Evolutionary conservation across 495 filamentous ascomycete genomes (phyloP).

Genomic region (Talaromyces adpressus): DNA sequence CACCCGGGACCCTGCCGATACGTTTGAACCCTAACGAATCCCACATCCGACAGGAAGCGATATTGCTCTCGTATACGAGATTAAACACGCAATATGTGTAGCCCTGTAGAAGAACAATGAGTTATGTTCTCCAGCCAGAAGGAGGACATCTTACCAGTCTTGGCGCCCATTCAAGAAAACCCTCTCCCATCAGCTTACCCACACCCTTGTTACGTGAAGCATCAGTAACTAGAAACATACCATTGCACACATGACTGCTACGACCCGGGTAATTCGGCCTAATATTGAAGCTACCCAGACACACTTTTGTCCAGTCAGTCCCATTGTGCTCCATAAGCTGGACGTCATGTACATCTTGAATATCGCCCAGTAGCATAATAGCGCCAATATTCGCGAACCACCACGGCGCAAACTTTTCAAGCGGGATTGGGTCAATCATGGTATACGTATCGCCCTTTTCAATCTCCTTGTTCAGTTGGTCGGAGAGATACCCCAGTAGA

Average conservation of each 20-base stretch:
- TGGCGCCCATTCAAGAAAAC: slow-evolving; percentile 91
- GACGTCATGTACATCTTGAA: slow-evolving; percentile 57
- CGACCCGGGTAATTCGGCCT: slow-evolving; percentile 96
- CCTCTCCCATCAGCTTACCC: slow-evolving; percentile 88
- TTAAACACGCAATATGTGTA: slow-evolving; percentile 98
- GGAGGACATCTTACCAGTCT: slow-evolving; percentile 52
- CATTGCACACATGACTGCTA: slow-evolving; percentile 94
- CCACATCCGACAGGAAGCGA: slow-evolving; percentile 92
- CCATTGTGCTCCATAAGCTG: slow-evolving; percentile 44
- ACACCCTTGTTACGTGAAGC: slow-evolving; percentile 84
- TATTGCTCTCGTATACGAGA: slow-evolving; percentile 95
- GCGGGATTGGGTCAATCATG: slow-evolving; percentile 71
- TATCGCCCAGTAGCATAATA: slow-evolving; percentile 84
- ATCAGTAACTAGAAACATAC: slow-evolving; percentile 88
- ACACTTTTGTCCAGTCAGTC: slow-evolving; percentile 76
- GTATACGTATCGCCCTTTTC: slow-evolving; percentile 96
- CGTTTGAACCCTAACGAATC: slow-evolving; percentile 97
- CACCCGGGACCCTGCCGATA: slow-evolving; percentile 84
- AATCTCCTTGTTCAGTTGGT: slow-evolving; percentile 90
- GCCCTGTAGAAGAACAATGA: slow-evolving; percentile 39
- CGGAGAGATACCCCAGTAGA: slow-evolving; percentile 71
- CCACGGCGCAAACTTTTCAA: slow-evolving; percentile 73
- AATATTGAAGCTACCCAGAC: slow-evolving; percentile 92
- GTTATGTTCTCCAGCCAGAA: not conserved
- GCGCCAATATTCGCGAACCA: slow-evolving; percentile 96